Percentiles rank a stretch among this genome's conserved stretches.
Conservation (phyloP, 345 rosid genomes). For the Eucalyptus cloeziana region DNA sequence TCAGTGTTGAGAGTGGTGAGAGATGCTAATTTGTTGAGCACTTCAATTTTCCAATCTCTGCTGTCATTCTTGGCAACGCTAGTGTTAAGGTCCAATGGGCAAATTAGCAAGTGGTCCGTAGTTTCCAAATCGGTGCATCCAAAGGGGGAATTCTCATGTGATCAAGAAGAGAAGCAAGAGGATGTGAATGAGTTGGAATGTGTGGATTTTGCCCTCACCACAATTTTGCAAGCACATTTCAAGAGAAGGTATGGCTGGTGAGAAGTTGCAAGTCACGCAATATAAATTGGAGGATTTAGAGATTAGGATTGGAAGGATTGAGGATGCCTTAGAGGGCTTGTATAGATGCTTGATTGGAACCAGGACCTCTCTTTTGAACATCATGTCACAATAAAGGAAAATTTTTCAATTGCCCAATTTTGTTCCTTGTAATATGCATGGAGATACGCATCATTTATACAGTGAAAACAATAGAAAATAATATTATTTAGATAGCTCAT, state of each 20-base stretch:
- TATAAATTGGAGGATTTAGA: slow-evolving; percentile 31
- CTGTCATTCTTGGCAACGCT: slow-evolving; percentile 20
- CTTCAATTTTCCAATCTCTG: slow-evolving; percentile 26
- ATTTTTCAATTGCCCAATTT: not conserved
- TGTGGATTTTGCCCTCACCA: not conserved
- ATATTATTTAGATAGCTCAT: not conserved
- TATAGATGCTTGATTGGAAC: slow-evolving; percentile 45
- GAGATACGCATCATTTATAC: not conserved
- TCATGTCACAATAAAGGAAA: slow-evolving; percentile 8
- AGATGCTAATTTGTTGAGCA: slow-evolving; percentile 19
- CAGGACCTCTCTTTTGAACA: slow-evolving; percentile 48
- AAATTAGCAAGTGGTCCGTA: slow-evolving; percentile 25
- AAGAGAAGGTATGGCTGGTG: not conserved
- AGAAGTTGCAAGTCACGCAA: slow-evolving; percentile 11
- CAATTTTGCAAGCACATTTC: slow-evolving; percentile 1
- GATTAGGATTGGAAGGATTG: slow-evolving; percentile 23
- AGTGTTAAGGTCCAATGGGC: not conserved
- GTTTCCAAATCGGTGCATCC: slow-evolving; percentile 23
- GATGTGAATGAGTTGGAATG: slow-evolving; percentile 13
- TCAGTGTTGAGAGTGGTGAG: slow-evolving; percentile 25
- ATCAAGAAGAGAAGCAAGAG: slow-evolving; percentile 36
- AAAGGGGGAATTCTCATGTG: slow-evolving; percentile 27
- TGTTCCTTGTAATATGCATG: not conserved
- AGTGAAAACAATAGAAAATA: accelerated
- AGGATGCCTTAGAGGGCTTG: slow-evolving; percentile 33